phyloP scores from a whole-genome alignment of 2,329 filamentous ascomycete species.

The Colletotrichum phormii region DNA sequence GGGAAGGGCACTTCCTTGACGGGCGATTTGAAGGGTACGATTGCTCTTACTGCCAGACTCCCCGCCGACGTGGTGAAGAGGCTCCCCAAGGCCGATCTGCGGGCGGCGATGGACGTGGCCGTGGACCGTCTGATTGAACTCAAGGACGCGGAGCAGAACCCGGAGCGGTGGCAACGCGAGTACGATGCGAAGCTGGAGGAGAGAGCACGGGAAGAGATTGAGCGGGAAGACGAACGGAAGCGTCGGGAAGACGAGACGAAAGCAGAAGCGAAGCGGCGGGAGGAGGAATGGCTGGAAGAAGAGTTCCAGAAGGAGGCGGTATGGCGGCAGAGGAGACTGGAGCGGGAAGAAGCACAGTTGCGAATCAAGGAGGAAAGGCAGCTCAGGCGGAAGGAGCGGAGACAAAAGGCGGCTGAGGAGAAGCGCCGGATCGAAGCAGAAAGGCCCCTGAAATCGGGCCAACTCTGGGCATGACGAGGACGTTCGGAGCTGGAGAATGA shows the following conservation, averaged over 20 bases:
- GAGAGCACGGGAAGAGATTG: background rate
- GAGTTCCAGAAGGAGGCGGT: background rate
- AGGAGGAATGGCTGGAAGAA: background rate
- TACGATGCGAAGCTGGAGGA: background rate
- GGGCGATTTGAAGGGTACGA: slow-evolving; percentile 14
- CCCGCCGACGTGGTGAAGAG: background rate
- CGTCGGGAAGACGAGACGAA: background rate
- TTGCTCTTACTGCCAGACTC: background rate
- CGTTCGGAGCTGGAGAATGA: too few relatives aligned
- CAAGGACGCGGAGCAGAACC: background rate
- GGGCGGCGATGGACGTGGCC: background rate
- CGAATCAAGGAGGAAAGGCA: background rate
- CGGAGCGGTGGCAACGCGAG: background rate
- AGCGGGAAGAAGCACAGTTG: background rate
- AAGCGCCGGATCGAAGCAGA: background rate
- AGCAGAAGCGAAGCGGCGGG: background rate
- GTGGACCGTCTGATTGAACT: background rate
- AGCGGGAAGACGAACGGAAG: too few relatives aligned
- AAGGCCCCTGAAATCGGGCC: background rate
- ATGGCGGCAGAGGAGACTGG: background rate
- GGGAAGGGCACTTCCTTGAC: background rate
- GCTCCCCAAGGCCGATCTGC: background rate
- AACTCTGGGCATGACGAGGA: background rate
- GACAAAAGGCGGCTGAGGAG: background rate
- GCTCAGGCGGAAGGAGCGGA: background rate